Conservation (phyloP, 1,139 yeast genomes). For the Hemisphaericaspora xylofermentans region DNA sequence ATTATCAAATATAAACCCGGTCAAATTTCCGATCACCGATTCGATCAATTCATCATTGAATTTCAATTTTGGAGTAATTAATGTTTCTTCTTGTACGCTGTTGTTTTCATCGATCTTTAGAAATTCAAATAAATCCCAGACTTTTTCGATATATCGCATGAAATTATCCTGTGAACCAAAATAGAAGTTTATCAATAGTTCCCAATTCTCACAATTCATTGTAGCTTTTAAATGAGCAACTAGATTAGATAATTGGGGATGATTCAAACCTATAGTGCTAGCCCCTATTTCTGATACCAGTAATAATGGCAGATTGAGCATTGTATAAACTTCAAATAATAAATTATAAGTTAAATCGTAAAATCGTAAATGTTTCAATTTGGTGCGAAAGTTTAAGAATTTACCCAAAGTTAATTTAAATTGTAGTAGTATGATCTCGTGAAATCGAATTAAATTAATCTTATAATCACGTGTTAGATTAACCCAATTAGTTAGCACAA, state of each 20-base stretch:
- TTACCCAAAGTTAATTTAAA: conserved; percentile 10
- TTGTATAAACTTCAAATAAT: background rate
- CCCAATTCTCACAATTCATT: conserved; percentile 14
- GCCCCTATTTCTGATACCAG: background rate
- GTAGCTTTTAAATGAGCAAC: conserved; percentile 11
- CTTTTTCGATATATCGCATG: conserved; percentile 24
- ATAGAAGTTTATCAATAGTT: conserved; percentile 21
- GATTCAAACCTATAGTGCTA: background rate
- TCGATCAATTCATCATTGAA: conserved; percentile 25
- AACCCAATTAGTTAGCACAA: conserved; percentile 18
- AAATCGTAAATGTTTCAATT: background rate
- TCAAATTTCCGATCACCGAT: conserved; percentile 16
- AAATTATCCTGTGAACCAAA: conserved; percentile 35
- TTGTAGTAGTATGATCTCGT: conserved; percentile 8
- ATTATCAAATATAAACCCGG: conserved; percentile 24
- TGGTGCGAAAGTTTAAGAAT: conserved; percentile 5
- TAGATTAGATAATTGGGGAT: conserved; percentile 9
- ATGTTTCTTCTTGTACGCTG: conserved; percentile 6
- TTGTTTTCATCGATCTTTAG: conserved; percentile 11
- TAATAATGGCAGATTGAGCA: background rate
- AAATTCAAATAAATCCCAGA: conserved; percentile 29
- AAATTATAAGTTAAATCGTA: background rate
- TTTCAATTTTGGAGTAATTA: conserved; percentile 18
- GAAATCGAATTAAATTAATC: conserved; percentile 9
- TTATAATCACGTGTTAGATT: background rate